Evolutionary conservation across 2,329 filamentous ascomycete genomes (phyloP).

Genomic region (Harringtonia aguacate): DNA sequence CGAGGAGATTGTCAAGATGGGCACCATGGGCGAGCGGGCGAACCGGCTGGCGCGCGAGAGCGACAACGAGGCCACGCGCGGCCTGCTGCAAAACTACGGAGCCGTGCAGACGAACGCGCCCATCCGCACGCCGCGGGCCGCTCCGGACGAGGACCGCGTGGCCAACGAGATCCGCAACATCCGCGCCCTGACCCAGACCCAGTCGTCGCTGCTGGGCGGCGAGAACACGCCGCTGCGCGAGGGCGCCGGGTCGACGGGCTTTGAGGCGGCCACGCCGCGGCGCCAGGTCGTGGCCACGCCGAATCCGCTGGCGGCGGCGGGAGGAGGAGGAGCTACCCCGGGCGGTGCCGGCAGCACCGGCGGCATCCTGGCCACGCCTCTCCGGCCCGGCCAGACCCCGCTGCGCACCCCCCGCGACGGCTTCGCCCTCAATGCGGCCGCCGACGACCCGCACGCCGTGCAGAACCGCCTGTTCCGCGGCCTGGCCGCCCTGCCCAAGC

Average conservation of each 20-base stretch:
- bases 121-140: constrained; percentile 83
- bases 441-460: constrained; percentile 17
- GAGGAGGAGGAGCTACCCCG: too few species aligned
- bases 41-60: constrained; percentile 63
- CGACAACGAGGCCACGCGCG: constrained; percentile 76
- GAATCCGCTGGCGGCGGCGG: too few species aligned
- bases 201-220: constrained; percentile 85
- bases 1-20: constrained; percentile 98
- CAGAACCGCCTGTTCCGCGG: constrained; percentile 59
- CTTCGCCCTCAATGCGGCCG: constrained; percentile 61
- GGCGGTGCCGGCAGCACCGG: too few species aligned
- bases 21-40: constrained; percentile 81
- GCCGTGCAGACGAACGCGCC: constrained; percentile 72
- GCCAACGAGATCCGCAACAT: constrained; percentile 96
- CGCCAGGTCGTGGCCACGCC: constrained; percentile 83
- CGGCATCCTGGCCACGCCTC: constrained; percentile 10
- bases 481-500: constrained; percentile 78
- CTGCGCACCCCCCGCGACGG: constrained; percentile 70
- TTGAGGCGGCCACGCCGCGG: constrained; percentile 73
- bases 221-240: constrained; percentile 88
- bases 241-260: constrained; percentile 72
- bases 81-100: constrained; percentile 79
- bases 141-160: constrained; percentile 88
- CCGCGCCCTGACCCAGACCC: constrained; percentile 79
- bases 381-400: constrained; percentile 55